Percentiles rank a stretch among this genome's conserved stretches.
phyloP scores from a whole-genome alignment of 1,139 yeast genomes.

The Yamadazyma trypodendri region DNA sequence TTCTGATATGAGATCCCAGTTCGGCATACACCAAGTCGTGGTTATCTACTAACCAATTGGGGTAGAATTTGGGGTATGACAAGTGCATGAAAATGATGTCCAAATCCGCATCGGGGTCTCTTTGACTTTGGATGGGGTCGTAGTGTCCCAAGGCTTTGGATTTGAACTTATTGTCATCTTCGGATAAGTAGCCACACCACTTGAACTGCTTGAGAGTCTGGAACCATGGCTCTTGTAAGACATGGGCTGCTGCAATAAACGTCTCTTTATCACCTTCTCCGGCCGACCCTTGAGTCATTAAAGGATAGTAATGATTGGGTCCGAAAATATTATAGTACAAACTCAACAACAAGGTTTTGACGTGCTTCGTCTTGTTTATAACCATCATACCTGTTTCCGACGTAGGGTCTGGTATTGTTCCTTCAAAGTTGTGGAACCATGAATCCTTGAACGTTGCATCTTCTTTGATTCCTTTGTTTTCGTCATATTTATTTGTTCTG shows the following conservation, averaged over 20 bases:
- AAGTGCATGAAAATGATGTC: conserved; percentile 54
- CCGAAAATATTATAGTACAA: conserved; percentile 63
- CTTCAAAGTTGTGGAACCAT: conserved; percentile 54
- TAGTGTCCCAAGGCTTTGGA: conserved; percentile 63
- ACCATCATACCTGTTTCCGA: conserved; percentile 65
- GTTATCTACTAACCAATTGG: conserved; percentile 47
- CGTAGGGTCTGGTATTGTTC: conserved; percentile 61
- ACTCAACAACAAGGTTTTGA: conserved; percentile 49
- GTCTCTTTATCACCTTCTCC: conserved; percentile 77
- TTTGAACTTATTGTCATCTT: conserved; percentile 34
- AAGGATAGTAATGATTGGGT: conserved; percentile 56
- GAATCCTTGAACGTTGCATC: conserved; percentile 35
- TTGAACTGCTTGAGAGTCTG: conserved; percentile 50
- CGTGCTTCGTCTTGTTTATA: conserved; percentile 52
- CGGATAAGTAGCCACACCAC: conserved; percentile 53
- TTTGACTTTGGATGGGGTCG: conserved; percentile 43
- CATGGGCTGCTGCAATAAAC: conserved; percentile 62
- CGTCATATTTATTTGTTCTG: conserved; percentile 34
- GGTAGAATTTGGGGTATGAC: conserved; percentile 64
- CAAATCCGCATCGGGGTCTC: conserved; percentile 19
- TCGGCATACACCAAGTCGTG: conserved; percentile 42
- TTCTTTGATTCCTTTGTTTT: conserved; percentile 26
- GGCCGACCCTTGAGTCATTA: conserved; percentile 65
- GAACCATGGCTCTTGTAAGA: conserved; percentile 46
- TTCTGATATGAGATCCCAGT: conserved; percentile 42